Percentiles rank a stretch among this genome's conserved stretches.
Evolutionary conservation across 108 stramenopile species (phyloP).

Genomic region (Cyclotella baltica): DNA sequence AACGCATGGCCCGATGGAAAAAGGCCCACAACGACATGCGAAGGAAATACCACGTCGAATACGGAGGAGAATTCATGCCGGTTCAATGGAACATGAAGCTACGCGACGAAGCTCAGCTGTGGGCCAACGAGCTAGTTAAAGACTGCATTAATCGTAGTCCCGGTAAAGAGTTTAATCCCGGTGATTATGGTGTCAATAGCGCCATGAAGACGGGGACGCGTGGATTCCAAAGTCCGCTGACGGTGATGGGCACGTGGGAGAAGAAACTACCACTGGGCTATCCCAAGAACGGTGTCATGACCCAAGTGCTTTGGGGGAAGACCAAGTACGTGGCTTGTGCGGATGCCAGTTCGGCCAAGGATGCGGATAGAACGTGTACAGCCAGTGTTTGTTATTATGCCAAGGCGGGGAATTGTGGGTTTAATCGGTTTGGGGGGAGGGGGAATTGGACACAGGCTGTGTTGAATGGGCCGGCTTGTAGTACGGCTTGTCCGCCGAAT

Average conservation of each 20-base stretch:
- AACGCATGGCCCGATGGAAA: neutral
- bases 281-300: constrained; percentile 19
- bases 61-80: neutral
- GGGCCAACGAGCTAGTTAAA: constrained; percentile 13
- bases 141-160: constrained; percentile 1
- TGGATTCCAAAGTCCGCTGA: neutral
- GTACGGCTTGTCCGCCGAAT: constrained; percentile 2
- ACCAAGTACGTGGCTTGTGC: constrained; percentile 19
- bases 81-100: constrained; percentile 4
- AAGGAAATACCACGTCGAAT: constrained; percentile 5
- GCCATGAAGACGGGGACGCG: constrained; percentile 6
- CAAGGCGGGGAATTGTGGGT: constrained; percentile 20
- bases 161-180: neutral
- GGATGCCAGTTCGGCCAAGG: constrained; percentile 6
- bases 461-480: constrained; percentile 1
- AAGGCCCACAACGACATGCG: constrained; percentile 14
- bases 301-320: constrained; percentile 15
- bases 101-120: neutral
- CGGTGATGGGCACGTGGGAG: constrained; percentile 20
- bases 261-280: constrained; percentile 13
- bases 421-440: neutral
- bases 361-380: neutral
- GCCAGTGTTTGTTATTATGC: constrained; percentile 18
- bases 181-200: constrained; percentile 17
- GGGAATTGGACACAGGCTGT: constrained; percentile 22